Conservation (phyloP, 352 stramenopile genomes). For the Aphanomyces stellatus region DNA sequence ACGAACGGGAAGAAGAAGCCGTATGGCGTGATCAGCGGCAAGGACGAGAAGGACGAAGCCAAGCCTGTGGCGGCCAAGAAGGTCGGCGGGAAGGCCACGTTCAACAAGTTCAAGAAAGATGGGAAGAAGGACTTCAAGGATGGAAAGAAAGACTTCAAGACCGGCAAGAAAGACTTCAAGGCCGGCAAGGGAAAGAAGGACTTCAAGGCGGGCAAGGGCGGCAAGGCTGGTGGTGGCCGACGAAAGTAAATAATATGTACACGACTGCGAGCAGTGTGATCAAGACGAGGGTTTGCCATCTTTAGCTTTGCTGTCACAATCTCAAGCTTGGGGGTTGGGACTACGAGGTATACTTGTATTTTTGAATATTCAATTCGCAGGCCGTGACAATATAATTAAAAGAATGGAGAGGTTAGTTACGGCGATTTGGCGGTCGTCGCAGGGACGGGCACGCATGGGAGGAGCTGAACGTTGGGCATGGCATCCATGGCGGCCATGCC, state of each 20-base stretch:
- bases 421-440: neutral
- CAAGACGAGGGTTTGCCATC: too few species aligned
- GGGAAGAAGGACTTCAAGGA: neutral
- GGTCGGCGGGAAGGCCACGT: conserved; percentile 1
- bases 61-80: conserved; percentile 8
- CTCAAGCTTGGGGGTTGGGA: neutral
- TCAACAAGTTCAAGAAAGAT: conserved; percentile 21
- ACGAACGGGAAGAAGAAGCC: neutral
- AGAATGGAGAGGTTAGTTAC: neutral
- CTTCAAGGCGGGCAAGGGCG: neutral
- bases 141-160: neutral
- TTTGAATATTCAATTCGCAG: too few species aligned
- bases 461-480: conserved; percentile 46
- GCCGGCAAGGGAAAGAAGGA: neutral
- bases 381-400: neutral
- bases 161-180: neutral
- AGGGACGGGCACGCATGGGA: conserved; percentile 68
- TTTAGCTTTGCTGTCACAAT: neutral
- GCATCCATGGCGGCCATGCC: conserved; percentile 45
- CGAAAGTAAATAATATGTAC: conserved; percentile 13
- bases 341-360: too few species aligned
- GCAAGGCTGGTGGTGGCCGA: neutral
- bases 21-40: neutral
- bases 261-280: too few species aligned
- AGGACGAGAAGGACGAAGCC: neutral